phyloP scores from a whole-genome alignment of 225 moss, liverwort and hornwort species.

The Lunularia cruciata region DNA sequence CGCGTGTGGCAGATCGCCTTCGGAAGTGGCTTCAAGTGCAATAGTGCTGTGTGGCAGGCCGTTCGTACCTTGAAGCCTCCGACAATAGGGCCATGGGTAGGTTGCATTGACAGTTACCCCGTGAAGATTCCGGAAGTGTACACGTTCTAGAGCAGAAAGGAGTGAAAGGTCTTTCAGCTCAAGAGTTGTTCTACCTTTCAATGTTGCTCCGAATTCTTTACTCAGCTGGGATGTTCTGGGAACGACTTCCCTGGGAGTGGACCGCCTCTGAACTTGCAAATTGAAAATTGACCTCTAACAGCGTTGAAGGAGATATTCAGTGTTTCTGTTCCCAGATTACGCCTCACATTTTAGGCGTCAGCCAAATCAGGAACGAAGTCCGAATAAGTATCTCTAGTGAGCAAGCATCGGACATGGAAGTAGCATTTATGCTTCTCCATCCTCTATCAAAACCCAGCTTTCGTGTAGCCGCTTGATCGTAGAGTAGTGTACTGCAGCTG shows the following conservation, averaged over 20 bases:
- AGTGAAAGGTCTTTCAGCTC: background rate
- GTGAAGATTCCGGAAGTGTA: constrained; percentile 26
- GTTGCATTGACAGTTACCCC: constrained; percentile 22
- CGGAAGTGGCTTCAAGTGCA: constrained; percentile 32
- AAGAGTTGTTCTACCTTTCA: background rate
- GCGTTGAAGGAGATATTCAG: background rate
- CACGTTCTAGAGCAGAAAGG: constrained; percentile 13
- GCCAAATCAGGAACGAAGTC: background rate
- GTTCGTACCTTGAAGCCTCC: constrained; percentile 25
- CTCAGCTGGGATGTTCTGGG: background rate
- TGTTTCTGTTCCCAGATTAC: constrained; percentile 2
- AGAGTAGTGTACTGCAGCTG: background rate
- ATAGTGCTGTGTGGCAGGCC: constrained; percentile 30
- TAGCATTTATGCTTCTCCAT: background rate
- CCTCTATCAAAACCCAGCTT: background rate
- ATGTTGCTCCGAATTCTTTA: background rate
- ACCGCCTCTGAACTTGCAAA: constrained; percentile 3
- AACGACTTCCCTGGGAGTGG: background rate
- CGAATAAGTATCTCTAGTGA: constrained; percentile 2
- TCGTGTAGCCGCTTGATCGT: constrained; percentile 2
- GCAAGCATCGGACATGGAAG: background rate
- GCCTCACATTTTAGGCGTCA: constrained; percentile 3
- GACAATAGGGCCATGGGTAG: constrained; percentile 17
- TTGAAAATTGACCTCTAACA: background rate
- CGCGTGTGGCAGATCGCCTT: constrained; percentile 31